Evolutionary conservation across 2,329 filamentous ascomycete genomes (phyloP), one percentile per base, ranked within the genome.

Genomic region (Epichloe baconii): DNA sequence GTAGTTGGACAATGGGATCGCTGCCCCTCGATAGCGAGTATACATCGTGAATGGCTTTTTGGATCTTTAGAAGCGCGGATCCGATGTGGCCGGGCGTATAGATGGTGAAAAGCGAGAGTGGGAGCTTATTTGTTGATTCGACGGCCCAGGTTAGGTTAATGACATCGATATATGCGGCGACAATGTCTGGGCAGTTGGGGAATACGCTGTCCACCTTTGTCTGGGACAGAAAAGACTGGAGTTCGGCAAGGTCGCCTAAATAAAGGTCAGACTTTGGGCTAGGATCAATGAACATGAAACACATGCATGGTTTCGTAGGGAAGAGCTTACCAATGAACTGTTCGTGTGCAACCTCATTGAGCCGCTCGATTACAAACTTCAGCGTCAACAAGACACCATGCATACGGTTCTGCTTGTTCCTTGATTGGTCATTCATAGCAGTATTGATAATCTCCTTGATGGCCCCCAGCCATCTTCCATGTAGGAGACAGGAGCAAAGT

Each of bases 401-500:
- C 0, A 79, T 61, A 34, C 69, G 65, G 54, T 85, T 85, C 43
- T 73, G 68, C 2, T 66, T 66, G 7, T 62, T 59, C 0, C 54
- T 55, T 1, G 64, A 59, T 6, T 47, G 52, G 1, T 57, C 55
- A 1, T 53, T 49, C 8, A 65, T 52, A 5, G 64, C 63, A 2
- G 62, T 57, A 4, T 54, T 55, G 10, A 76, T 62, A 2, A 76
- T 60, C 14, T 55, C 53, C 26, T 61, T 62, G 4, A 80, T 61
- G 1, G 63, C 62, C 10, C 58, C 58, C 0, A 75, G 61, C 76
- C 78, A 81, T 23, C 70, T 65, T 3, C 71, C 65, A 17, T 73
- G 70, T 2, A 82, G 63, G 21, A 83, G 66, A 54, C 84, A 80
- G 0, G 80, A 81, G 60, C 79, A 82, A 12, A 87, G 71, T 0